phyloP scores from a whole-genome alignment of 2,329 filamentous ascomycete species.

The Akanthomyces uredinophilus region DNA sequence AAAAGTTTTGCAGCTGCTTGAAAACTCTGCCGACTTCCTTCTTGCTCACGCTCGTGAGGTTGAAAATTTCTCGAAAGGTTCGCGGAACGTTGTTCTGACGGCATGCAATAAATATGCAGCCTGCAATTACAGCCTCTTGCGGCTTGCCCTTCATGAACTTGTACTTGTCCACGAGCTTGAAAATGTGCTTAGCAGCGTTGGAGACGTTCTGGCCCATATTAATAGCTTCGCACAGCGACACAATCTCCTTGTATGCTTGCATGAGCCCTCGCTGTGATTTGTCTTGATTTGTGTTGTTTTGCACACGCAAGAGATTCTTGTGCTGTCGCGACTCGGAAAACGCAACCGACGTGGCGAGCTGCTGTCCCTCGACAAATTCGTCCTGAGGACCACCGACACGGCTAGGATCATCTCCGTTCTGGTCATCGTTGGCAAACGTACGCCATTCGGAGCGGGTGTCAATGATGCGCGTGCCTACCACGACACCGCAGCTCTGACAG shows the following conservation, averaged over 20 bases:
- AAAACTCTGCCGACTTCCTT: constrained; percentile 97
- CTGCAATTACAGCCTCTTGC: constrained; percentile 87
- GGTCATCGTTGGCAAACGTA: constrained; percentile 97
- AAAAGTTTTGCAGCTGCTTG: constrained; percentile 85
- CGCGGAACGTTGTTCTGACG: constrained; percentile 81
- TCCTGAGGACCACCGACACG: constrained; percentile 96
- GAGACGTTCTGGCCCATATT: constrained; percentile 75
- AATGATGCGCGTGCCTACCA: constrained; percentile 85
- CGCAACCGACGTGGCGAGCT: constrained; percentile 82
- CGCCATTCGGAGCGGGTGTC: constrained; percentile 98
- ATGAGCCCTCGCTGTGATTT: constrained; percentile 79
- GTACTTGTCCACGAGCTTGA: constrained; percentile 88
- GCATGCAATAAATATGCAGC: constrained; percentile 96
- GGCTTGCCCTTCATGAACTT: constrained; percentile 94
- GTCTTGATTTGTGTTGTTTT: constrained; percentile 79
- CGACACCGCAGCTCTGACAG: constrained; percentile 84
- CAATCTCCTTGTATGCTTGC: constrained; percentile 84
- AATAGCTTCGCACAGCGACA: constrained; percentile 78
- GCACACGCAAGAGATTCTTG: constrained; percentile 73
- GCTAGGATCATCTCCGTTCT: constrained; percentile 91
- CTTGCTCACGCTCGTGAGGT: constrained; percentile 88
- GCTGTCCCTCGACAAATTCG: constrained; percentile 81
- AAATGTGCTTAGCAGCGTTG: constrained; percentile 90
- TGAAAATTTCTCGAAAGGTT: constrained; percentile 91
- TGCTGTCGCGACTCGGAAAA: constrained; percentile 69